Base-by-base conservation (phyloP, 345 rosid genomes). In the Atalantia buxifolia region DNA sequence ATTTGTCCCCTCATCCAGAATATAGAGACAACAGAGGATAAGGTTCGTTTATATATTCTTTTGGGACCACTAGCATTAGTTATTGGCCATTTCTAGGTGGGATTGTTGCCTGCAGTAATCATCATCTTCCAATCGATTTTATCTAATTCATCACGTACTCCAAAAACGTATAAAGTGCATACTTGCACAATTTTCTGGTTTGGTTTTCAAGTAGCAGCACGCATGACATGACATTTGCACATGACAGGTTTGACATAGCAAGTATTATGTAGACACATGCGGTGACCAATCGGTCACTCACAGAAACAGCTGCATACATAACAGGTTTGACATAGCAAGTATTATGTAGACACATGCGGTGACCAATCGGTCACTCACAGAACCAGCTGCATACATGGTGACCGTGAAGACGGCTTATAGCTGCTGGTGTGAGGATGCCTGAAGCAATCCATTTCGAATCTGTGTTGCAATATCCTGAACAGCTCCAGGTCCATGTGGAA, bases 401-500 rank as follows among this genome's bases (percentile, higher is more conserved):
- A 13, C 50, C 18, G 4, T 9, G 27, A 13, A 18, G 18, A 18
- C 22, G 10, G 36, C 3, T 57, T 33, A 33, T 27, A 4, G 31
- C 31, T 57, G 27, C 27, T 72, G 38, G 60, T 71, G 53, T 45
- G 75, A 13, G 16, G 72, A 66, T 53, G 82, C 82, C 62, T 83
- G 82, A 48, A 83, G 82, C 56, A 83, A 55, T 2, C 85, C 80
- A 72, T 79, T 68, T 12, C 85, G 77, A 48, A 83, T 79, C 69
- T 83, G 83, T 4, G 83, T 48, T 36, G 83, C 83, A 5, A 83
- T 30, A 55, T 83, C 85, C 5, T 69, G 45, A 38, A 83, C 80
- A 4, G 83, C 85, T 13, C 85, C 80, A 8, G 85, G 82, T 45
- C 85, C 85, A 53, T 79, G 85, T 30, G 85, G 85, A 24, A 83